A percentile compares a stretch with the other conserved stretches of the same genome.
Evolutionary conservation across 1,284 basidiomycete species (phyloP).

Genomic region (Fomitopsis palustris): DNA sequence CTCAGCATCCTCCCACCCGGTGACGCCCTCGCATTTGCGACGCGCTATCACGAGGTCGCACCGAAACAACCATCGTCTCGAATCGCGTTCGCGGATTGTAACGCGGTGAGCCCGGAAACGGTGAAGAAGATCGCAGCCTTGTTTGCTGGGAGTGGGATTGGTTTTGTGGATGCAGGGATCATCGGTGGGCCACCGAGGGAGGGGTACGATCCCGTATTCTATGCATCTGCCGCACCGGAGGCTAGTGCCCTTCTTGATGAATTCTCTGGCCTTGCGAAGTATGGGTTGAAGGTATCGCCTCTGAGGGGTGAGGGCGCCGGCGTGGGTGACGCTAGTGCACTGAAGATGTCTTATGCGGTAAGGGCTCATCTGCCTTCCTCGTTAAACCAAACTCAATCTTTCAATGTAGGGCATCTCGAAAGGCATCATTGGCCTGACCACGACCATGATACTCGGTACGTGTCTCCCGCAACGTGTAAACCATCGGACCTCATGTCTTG

Average conservation of each 20-base stretch:
- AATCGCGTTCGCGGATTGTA: slow-evolving; percentile 50
- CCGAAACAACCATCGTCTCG: slow-evolving; percentile 4
- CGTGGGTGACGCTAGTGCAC: slow-evolving; percentile 55
- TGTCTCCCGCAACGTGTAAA: background rate
- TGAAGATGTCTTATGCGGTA: slow-evolving; percentile 65
- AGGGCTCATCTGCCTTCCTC: background rate
- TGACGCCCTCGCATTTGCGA: slow-evolving; percentile 47
- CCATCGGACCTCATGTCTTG: background rate
- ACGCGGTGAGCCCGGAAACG: slow-evolving; percentile 52
- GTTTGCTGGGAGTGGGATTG: slow-evolving; percentile 37
- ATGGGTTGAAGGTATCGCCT: slow-evolving; percentile 43
- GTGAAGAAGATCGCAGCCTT: slow-evolving; percentile 44
- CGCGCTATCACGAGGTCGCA: slow-evolving; percentile 33
- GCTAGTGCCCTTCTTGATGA: slow-evolving; percentile 36
- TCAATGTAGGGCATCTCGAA: slow-evolving; percentile 47
- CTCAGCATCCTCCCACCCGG: slow-evolving; percentile 58
- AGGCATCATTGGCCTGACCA: slow-evolving; percentile 50
- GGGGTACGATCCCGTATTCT: slow-evolving; percentile 50
- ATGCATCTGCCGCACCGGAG: slow-evolving; percentile 41
- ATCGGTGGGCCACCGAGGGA: slow-evolving; percentile 51
- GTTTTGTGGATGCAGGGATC: slow-evolving; percentile 56
- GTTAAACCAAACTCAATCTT: background rate
- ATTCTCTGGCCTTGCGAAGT: slow-evolving; percentile 39
- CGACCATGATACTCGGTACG: slow-evolving; percentile 55
- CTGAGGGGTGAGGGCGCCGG: slow-evolving; percentile 45